Base-by-base conservation (phyloP, 306 rosid genomes). In the Pterocarpus macrocarpus region DNA sequence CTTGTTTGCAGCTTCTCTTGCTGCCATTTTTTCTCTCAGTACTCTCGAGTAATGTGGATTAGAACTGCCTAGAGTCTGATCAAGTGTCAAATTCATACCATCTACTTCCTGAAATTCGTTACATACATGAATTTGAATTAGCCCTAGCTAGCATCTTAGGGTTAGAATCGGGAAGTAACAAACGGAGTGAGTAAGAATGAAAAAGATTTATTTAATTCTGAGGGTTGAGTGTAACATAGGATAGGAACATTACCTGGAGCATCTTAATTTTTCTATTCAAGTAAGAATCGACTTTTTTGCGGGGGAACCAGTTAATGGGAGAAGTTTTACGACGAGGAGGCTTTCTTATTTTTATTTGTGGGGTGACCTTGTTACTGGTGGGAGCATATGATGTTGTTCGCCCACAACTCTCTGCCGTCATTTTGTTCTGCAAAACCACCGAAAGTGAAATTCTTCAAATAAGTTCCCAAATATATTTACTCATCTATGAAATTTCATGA, bases 41-140 rank as follows among this genome's bases (percentile, higher is more conserved):
- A 95, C 94, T 83, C 89, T 88, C 3, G 97, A 91, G 84, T 90
- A 95, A 87, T 95, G 99, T 1, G 94, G 99, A 85, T 93, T 89
- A 69, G 99, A 90, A 88, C 82, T 92, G n/a, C 94, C 97, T 71
- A 93, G 86, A 38, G 99, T 95, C 85, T 95, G 97, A 83, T 93
- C 98, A 49, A 95, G 94, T 13, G 98, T 89, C 87, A 88, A 86
- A 80, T 88, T 90, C 92, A 95, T 81, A 55, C 97, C 99, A 80
- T 88, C 90, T 61, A 88, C 91, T 86, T 93, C 97, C 97, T 93
- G 89, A 35, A 65, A 80, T n/a, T 55, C 3, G 61, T 55, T 14
- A n/a, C 28, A 55, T n/a, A 55, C 61, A 16, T 55, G 61, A 0
- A 6, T 16, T 55, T n/a, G 61, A 55, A 52, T 52, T 11, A 49